Percentiles rank a stretch among this genome's conserved stretches.
These are phyloP conservation scores for Aspergillus diversus DNA, from an alignment of 495 filamentous ascomycete species.

Conservation along the genomic window DNA sequence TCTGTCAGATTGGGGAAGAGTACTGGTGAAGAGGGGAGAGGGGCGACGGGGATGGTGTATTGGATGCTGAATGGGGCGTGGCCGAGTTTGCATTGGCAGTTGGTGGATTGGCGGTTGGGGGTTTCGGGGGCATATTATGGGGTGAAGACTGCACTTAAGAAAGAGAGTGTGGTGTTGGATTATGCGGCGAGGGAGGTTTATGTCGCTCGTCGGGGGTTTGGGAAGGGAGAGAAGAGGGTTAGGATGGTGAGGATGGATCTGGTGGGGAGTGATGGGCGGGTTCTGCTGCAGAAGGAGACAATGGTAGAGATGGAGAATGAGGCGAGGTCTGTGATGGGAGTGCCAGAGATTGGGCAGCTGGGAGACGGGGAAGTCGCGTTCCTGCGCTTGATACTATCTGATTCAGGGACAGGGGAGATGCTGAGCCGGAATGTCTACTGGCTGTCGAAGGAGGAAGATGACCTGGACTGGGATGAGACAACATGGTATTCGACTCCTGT, in stretches of 20 bases:
- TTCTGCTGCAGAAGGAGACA: conserved; percentile 33
- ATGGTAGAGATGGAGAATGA: conserved; percentile 17
- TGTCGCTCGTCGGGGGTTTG: conserved; percentile 59
- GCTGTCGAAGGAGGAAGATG: conserved; percentile 53
- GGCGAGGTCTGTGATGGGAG: conserved; percentile 25
- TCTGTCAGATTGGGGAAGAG: conserved; percentile 52
- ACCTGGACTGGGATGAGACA: conserved; percentile 57
- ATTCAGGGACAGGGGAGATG: conserved; percentile 18
- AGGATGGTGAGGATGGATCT: conserved; percentile 51
- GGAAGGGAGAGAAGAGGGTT: conserved; percentile 31
- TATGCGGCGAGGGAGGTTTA: conserved; percentile 49
- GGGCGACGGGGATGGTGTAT: conserved; percentile 63
- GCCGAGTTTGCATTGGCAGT: conserved; percentile 67
- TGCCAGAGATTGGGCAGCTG: conserved; percentile 33
- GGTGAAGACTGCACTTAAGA: conserved; percentile 52
- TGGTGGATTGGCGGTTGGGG: conserved; percentile 66
- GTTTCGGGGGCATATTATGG: conserved; percentile 64
- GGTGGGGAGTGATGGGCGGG: conserved; percentile 50
- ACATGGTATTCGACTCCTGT: conserved; percentile 64
- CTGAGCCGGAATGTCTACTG: conserved; percentile 68
- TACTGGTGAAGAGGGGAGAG: conserved; percentile 30
- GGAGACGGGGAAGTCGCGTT: conserved; percentile 52
- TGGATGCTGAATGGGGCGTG: conserved; percentile 73
- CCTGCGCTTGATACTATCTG: conserved; percentile 50
- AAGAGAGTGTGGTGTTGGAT: conserved; percentile 63